Evolutionary conservation across 305 asterid species (phyloP), one percentile per base, ranked within the genome.

Genomic region (Solanum hybrid): DNA sequence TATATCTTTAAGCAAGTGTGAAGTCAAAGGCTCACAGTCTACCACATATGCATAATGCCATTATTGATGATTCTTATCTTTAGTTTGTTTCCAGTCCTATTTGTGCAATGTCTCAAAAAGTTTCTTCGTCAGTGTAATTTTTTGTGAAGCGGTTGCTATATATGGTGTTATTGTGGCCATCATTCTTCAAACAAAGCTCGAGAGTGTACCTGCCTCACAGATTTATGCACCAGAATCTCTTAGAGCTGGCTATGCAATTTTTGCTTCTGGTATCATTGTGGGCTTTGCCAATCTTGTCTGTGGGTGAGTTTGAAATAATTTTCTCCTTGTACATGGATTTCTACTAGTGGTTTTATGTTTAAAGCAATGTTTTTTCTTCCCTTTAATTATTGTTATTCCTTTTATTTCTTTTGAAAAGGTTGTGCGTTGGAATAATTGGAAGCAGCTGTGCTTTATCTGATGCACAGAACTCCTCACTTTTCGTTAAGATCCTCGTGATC

Each of bases 111-210:
- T 36, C 84, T 35, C 11, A 37, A n/a, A 26, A 51, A 9, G 2
- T 34, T 42, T 80, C 35, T 29, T 73, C 87, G 71, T 89, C 96
- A 97, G 99, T 92, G 99, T 97, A 27, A 97, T 97, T 77, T 96
- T 97, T 91, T 97, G 99, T 88, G 99, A 97, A 95, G 99, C 99
- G 56, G 99, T 97, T 36, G 99, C 99, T 66, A 97, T 97, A 90
- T 97, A 97, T 92, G 99, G 99, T 89, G 99, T 97, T 89, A 97
- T 97, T 34, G 99, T 96, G 91, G 99, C 99, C 10, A 97, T 97
- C 92, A 97, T 97, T 92, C 99, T 97, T 91, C 99, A 97, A 92
- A 97, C 99, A 56, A 97, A 97, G 94, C 94, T 97, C 86, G 98
- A 96, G 94, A 96, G 94, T 93, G 99, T 97, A 64, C 96, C 99